Percentiles rank a stretch among this genome's conserved stretches.
phyloP scores from a whole-genome alignment of 306 rosid genomes.

The Gleditsia sinensis region DNA sequence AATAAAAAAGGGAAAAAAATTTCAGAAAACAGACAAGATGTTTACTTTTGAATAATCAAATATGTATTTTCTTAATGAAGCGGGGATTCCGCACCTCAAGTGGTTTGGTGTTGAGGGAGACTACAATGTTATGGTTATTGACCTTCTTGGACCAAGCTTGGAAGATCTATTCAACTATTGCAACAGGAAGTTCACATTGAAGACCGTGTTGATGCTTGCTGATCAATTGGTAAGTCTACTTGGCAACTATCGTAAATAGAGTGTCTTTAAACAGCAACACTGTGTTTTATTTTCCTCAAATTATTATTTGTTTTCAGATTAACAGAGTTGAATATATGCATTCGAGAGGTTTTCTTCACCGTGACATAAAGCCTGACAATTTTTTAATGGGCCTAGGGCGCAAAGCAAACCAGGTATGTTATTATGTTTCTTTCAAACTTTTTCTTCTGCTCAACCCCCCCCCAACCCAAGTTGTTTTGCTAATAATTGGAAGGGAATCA shows the following conservation, averaged over 20 bases:
- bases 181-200: slow-evolving; percentile 84
- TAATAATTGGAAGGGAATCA: background rate
- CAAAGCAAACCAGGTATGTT: slow-evolving; percentile 98
- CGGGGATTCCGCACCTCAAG: slow-evolving; percentile 98
- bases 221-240: slow-evolving; percentile 85
- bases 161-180: slow-evolving; percentile 98
- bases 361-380: slow-evolving; percentile 99
- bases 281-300: slow-evolving; percentile 8
- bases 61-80: slow-evolving; percentile 52
- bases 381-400: slow-evolving; percentile 98
- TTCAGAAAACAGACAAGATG: slow-evolving; percentile 12
- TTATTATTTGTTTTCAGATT: slow-evolving; percentile 61
- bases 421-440: too few species aligned
- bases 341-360: slow-evolving; percentile 98
- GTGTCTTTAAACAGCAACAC: slow-evolving; percentile 19
- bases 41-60: slow-evolving; percentile 38
- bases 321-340: slow-evolving; percentile 99
- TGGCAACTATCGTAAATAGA: slow-evolving; percentile 23
- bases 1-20: background rate
- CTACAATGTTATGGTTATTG: slow-evolving; percentile 94
- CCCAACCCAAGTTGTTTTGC: too few species aligned
- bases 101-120: slow-evolving; percentile 99
- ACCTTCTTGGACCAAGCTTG: slow-evolving; percentile 99
- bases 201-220: slow-evolving; percentile 96
- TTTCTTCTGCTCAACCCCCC: too few species aligned